Percentiles rank a stretch among this genome's conserved stretches.
phyloP scores from a whole-genome alignment of 208 protist genomes.

The Phytomonas sp. region DNA sequence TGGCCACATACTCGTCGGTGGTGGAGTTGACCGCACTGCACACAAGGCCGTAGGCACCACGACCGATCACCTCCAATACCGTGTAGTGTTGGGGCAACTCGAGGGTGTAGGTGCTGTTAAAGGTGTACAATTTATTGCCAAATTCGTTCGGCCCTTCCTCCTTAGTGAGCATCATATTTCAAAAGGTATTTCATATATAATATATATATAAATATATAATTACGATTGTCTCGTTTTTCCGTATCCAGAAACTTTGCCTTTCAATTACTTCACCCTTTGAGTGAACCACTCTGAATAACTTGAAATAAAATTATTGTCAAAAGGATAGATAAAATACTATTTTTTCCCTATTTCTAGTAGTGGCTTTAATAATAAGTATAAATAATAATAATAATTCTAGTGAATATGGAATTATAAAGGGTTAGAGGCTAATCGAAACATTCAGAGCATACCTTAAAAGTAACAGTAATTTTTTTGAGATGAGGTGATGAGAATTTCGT shows the following conservation, averaged over 20 bases:
- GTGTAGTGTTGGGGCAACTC: constrained; percentile 69
- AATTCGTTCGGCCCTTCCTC: constrained; percentile 46
- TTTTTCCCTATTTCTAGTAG: not conserved
- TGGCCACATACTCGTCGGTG: constrained; percentile 86
- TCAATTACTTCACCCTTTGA: not conserved
- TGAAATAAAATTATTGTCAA: not conserved
- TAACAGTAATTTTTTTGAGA: not conserved
- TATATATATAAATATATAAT: constrained; percentile 1
- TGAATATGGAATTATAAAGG: not conserved
- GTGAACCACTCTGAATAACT: not conserved
- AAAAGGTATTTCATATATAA: not conserved
- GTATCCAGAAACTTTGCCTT: not conserved
- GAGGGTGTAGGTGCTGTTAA: constrained; percentile 39
- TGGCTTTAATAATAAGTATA: not conserved
- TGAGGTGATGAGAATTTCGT: not conserved
- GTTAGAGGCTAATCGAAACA: not conserved
- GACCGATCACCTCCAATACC: constrained; percentile 69
- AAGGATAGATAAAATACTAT: not conserved
- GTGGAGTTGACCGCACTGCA: constrained; percentile 64
- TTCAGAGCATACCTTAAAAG: not conserved
- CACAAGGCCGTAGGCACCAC: constrained; percentile 86
- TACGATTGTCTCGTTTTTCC: not conserved
- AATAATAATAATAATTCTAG: not conserved
- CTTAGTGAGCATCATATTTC: constrained; percentile 61
- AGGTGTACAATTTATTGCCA: constrained; percentile 70